Base-by-base conservation (phyloP, 257 asterid species). In the Solanum pinnatisectum region DNA sequence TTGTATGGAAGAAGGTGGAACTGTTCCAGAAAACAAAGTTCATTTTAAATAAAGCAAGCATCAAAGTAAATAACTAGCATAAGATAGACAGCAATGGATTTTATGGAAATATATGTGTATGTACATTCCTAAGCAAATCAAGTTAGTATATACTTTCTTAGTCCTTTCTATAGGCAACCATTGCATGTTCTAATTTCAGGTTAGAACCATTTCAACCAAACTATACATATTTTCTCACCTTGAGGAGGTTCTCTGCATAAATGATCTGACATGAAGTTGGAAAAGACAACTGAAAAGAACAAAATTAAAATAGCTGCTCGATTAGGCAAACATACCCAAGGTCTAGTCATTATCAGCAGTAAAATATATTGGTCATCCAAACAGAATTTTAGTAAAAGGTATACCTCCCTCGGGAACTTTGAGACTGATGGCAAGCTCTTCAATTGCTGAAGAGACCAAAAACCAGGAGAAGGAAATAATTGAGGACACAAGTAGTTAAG, bases 241-340 rank as follows among this genome's bases (percentile, higher is more conserved):
- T 97, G 87, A 97, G 98, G 90, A 97, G 99, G 94, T 97, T 96
- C 93, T 96, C 98, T 7, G 98, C 98, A 25, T 94, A 92, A 90
- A 91, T 85, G 84, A 87, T 88, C 87, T 91, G 90, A 86, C 59
- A 86, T 56, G 77, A 73, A 84, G 90, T 89, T 65, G 90, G 89
- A 86, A 87, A 85, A 67, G 88, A 88, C 92, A 79, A 92, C 99
- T 96, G 96, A 25, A 46, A 91, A 46, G 83, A 84, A 76, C 37
- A 46, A 92, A 88, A 27, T 77, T 87, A 87, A 86, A 87, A 35
- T 84, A 77, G 49, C 22, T 25, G 70, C 88, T 87, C 27, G 33
- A 63, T 63, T 71, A 77, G 59, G 56, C 6, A 39, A 39, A 76
- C 22, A 39, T 8, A 35, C 40, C 73, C 49, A 59, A 14, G 36